Evolutionary conservation across 1,284 basidiomycete genomes (phyloP).

Genomic region (Melampsora occidentalis): DNA sequence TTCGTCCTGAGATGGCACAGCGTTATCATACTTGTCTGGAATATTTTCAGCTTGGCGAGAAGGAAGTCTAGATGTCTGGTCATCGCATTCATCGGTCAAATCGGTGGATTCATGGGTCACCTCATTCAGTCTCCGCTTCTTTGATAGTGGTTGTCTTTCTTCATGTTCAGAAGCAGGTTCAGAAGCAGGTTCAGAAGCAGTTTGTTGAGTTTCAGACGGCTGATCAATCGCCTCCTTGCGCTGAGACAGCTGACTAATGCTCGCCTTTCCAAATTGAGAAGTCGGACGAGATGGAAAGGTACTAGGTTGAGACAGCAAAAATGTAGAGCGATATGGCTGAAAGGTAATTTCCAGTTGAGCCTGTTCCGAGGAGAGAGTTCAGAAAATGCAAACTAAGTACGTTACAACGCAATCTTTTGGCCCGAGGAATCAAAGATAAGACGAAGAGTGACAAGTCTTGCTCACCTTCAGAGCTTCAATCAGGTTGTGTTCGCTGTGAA

Average conservation of each 20-base stretch:
- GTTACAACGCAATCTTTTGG: too few relatives aligned
- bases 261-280: background rate
- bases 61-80: background rate
- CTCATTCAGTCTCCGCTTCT: too few relatives aligned
- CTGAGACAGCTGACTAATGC: background rate
- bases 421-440: too few relatives aligned
- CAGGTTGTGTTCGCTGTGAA: constrained; percentile 82
- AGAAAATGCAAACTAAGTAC: too few relatives aligned
- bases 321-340: constrained; percentile 7
- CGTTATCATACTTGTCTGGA: too few relatives aligned
- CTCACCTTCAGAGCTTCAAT: constrained; percentile 73
- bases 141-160: background rate
- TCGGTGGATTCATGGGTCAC: too few relatives aligned
- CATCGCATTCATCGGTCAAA: background rate
- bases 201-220: background rate
- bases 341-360: background rate
- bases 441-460: background rate
- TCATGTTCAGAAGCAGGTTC: background rate
- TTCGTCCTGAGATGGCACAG: too few relatives aligned
- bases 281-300: background rate
- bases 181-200: background rate
- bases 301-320: background rate
- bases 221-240: background rate
- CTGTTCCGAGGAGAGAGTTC: background rate
- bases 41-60: background rate